Conservation (phyloP, 345 rosid species). For the Euphorbia peplus region DNA sequence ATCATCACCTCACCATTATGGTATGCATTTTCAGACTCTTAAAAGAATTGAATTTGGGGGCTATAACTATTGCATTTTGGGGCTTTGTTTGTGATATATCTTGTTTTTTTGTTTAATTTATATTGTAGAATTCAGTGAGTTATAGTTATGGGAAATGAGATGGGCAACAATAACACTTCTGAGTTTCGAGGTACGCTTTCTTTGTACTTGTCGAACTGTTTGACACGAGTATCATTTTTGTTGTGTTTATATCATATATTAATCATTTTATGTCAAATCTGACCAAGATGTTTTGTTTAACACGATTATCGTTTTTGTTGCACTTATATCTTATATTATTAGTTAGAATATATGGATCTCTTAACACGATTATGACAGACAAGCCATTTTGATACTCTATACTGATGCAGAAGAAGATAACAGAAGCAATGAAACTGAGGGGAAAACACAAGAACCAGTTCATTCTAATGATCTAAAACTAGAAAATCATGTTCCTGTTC, state of each 20-base stretch:
- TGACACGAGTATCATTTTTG: background rate
- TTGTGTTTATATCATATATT: background rate
- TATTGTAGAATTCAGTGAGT: slow-evolving; percentile 37
- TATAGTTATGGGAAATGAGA: slow-evolving; percentile 57
- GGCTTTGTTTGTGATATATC: no score
- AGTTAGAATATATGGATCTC: no score
- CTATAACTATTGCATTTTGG: slow-evolving; percentile 15
- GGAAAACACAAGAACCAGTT: slow-evolving; percentile 21
- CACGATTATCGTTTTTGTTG: background rate
- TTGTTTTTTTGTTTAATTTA: slow-evolving; percentile 16
- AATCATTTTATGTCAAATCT: no score
- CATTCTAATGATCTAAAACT: slow-evolving; percentile 9
- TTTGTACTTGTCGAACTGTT: background rate
- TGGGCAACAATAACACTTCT: slow-evolving; percentile 61
- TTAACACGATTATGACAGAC: background rate
- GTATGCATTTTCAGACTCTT: slow-evolving; percentile 19
- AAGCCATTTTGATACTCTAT: no score
- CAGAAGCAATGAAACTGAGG: slow-evolving; percentile 3
- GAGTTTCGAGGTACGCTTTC: slow-evolving; percentile 37
- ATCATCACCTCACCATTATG: slow-evolving; percentile 36
- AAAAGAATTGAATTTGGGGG: slow-evolving; percentile 17
- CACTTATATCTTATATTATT: no score
- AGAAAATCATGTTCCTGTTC: slow-evolving; percentile 27
- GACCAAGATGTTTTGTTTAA: no score
- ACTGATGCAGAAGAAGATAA: slow-evolving; percentile 31